phyloP scores from a whole-genome alignment of 805 yeast species.

The Candida dajiaensis region DNA sequence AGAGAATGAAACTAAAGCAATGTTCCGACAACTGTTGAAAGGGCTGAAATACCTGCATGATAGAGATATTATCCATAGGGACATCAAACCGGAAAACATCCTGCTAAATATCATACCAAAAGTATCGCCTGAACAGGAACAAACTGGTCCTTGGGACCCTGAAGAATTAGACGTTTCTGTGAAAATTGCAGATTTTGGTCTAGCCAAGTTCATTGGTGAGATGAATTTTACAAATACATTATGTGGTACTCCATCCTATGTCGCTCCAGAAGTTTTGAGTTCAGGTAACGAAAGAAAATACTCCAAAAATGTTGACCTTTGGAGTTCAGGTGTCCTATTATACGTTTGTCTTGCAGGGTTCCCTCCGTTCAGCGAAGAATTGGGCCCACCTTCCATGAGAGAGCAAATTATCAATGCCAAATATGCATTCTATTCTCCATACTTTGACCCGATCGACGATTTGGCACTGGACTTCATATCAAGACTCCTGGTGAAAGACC shows the following conservation, averaged over 20 bases:
- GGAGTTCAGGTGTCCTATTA: slow-evolving; percentile 77
- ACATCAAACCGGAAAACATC: slow-evolving; percentile 75
- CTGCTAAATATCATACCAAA: slow-evolving; percentile 45
- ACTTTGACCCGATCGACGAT: slow-evolving; percentile 70
- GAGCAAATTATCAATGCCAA: slow-evolving; percentile 65
- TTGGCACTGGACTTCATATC: slow-evolving; percentile 60
- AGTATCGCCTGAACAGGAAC: slow-evolving; percentile 19
- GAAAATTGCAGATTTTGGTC: slow-evolving; percentile 80
- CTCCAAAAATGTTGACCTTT: slow-evolving; percentile 68
- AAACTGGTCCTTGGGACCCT: slow-evolving; percentile 38
- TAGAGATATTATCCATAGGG: slow-evolving; percentile 68
- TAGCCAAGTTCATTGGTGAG: slow-evolving; percentile 58
- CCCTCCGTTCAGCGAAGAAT: slow-evolving; percentile 79
- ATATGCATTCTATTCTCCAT: slow-evolving; percentile 73
- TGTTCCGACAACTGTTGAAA: slow-evolving; percentile 57
- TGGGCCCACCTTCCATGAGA: slow-evolving; percentile 74
- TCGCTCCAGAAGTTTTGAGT: slow-evolving; percentile 72
- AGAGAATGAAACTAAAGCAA: slow-evolving; percentile 55
- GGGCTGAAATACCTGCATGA: slow-evolving; percentile 67
- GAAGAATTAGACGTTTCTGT: slow-evolving; percentile 58
- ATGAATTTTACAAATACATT: slow-evolving; percentile 67
- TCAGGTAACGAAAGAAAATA: slow-evolving; percentile 45
- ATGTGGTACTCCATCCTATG: slow-evolving; percentile 86
- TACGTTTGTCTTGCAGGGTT: slow-evolving; percentile 81
- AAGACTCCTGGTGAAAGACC: slow-evolving; percentile 55